Evolutionary conservation across 805 yeast genomes (phyloP).

Genomic region (Hermanozyma aechmeae): DNA sequence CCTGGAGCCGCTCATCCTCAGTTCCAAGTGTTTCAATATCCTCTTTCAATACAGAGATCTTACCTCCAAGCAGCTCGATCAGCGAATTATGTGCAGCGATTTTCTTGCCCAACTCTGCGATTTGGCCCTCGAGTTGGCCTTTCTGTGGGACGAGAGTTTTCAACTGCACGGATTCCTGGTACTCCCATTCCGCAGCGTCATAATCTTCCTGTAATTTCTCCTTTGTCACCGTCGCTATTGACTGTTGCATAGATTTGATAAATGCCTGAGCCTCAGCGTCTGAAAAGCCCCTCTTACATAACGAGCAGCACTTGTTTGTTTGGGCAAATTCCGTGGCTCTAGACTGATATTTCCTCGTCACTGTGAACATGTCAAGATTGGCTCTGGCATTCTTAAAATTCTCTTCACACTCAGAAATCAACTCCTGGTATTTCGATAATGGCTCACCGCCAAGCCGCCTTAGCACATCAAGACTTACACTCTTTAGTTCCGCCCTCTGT

Average conservation of each 20-base stretch:
- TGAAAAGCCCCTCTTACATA: slow-evolving; percentile 65
- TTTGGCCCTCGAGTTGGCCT: slow-evolving; percentile 20
- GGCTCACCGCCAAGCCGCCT: too few relatives aligned
- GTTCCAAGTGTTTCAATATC: background rate
- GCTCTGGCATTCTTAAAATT: slow-evolving; percentile 54
- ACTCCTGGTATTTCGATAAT: slow-evolving; percentile 44
- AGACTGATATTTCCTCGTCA: slow-evolving; percentile 59
- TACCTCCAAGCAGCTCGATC: background rate
- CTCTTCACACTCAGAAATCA: slow-evolving; percentile 48
- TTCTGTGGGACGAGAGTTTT: slow-evolving; percentile 24
- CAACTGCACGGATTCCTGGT: too few relatives aligned
- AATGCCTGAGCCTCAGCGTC: slow-evolving; percentile 19
- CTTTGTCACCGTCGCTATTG: slow-evolving; percentile 18
- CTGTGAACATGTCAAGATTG: slow-evolving; percentile 57
- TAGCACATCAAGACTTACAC: too few relatives aligned
- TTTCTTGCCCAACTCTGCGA: slow-evolving; percentile 3
- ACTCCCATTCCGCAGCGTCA: too few relatives aligned
- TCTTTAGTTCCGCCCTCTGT: too few relatives aligned
- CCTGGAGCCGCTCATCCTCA: too few relatives aligned
- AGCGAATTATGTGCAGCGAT: too few relatives aligned
- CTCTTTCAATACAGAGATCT: background rate
- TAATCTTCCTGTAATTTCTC: slow-evolving; percentile 17
- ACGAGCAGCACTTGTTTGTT: slow-evolving; percentile 47
- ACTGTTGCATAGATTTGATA: slow-evolving; percentile 17
- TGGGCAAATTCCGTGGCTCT: slow-evolving; percentile 62